Percentiles rank a stretch among this genome's conserved stretches.
These are phyloP conservation scores for Fusarium falciforme DNA, from an alignment of 2,329 filamentous ascomycete species.

Conservation along the genomic window DNA sequence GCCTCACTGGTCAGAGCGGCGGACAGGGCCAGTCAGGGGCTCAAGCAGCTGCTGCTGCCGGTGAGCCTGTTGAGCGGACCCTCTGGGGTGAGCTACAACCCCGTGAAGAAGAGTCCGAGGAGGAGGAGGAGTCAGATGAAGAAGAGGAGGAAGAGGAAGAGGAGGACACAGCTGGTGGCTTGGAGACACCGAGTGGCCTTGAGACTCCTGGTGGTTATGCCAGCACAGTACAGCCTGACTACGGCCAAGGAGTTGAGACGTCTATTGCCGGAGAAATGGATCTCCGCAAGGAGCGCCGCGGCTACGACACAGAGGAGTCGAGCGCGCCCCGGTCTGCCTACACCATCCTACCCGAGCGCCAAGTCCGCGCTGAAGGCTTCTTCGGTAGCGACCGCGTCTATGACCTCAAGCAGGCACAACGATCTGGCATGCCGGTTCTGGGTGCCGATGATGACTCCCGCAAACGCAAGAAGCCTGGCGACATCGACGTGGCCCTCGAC, in stretches of 20 bases:
- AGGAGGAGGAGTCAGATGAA: constrained; percentile 81
- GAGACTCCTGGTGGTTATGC: constrained; percentile 85
- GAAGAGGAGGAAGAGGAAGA: constrained; percentile 73
- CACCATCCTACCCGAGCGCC: constrained; percentile 88
- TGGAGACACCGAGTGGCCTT: constrained; percentile 80
- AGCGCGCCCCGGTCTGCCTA: constrained; percentile 83
- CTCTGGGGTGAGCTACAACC: constrained; percentile 94
- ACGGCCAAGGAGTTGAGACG: constrained; percentile 75
- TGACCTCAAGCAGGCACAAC: constrained; percentile 73
- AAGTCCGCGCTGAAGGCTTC: constrained; percentile 89
- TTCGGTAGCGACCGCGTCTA: constrained; percentile 96
- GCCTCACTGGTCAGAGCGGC: constrained; percentile 68
- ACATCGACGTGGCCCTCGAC: constrained; percentile 93
- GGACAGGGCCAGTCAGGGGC: constrained; percentile 48
- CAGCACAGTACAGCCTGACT: constrained; percentile 84
- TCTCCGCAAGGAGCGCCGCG: constrained; percentile 83
- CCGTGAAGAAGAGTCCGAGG: constrained; percentile 77
- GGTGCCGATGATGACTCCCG: constrained; percentile 81
- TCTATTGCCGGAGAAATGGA: constrained; percentile 89
- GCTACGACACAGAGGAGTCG: constrained; percentile 87
- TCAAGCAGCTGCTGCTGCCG: constrained; percentile 58
- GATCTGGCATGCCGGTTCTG: constrained; percentile 75
- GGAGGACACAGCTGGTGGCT: constrained; percentile 71
- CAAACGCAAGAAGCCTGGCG: constrained; percentile 95
- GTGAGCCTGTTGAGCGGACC: constrained; percentile 85